Base-by-base conservation (phyloP, 2,329 filamentous ascomycete genomes). In the Bimuria novae-zelandiae region DNA sequence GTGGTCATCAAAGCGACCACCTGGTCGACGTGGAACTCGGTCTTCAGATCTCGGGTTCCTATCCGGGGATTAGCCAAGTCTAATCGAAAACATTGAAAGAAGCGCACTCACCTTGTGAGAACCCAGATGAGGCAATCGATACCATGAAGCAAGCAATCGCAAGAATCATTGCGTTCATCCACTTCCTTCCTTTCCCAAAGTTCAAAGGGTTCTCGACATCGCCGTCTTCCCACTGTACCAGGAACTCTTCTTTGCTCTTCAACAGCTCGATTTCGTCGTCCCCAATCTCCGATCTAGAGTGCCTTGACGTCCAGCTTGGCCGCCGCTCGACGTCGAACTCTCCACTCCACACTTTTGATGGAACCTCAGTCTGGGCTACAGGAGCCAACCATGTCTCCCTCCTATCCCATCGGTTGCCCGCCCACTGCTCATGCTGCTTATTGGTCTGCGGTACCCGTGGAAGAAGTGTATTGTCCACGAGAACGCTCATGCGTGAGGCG, bases 171-270 rank as follows among this genome's bases (percentile, higher is more conserved):
- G 62, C 58, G n/a, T 62, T 68, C 41, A 57, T 59, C 68, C 69
- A 71, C 51, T 70, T 70, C 17, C 77, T 65, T 80, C 82, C 53
- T 7, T 33, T 48, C 6, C 33, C 29, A 40, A 62, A 87, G 65
- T 87, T 87, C 52, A 79, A 69, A 0, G 85, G 84, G 51, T 86
- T 84, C 27, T 75, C 71, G 1, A 78, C 80, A 51, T 82, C 70
- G 1, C 77, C 76, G 0, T 79, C 77, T 51, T 85, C 80, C 84
- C 83, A 88, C 51, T 77, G 77, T 16, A 86, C 79, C 11, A 82
- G 67, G 16, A 51, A 48, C 11, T 30, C 22, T 12, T 44, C 43
- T 8, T 51, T 25, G 4, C 19, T 19, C 10, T 51, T 43, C 16
- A 21, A 12, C 23, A 32, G n/a, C 11, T 12, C 17, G 23, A 40